A percentile compares a stretch with the other conserved stretches of the same genome.
These are phyloP conservation scores for Suhomyces yuchorum DNA, from an alignment of 1,139 yeast genomes.

Conservation along the genomic window DNA sequence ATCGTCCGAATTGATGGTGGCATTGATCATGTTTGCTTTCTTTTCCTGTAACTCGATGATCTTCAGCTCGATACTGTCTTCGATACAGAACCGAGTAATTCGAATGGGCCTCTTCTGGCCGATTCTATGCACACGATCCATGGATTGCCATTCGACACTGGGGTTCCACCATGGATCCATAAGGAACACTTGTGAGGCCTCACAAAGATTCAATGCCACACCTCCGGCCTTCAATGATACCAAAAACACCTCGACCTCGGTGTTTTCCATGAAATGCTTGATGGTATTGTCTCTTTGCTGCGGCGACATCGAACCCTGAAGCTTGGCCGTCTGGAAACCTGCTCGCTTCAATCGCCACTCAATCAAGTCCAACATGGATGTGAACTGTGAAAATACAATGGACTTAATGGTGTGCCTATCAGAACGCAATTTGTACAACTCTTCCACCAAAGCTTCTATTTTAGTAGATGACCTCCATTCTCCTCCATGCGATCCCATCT, in stretches of 20 bases:
- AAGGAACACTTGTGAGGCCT: slow-evolving; percentile 92
- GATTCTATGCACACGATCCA: slow-evolving; percentile 96
- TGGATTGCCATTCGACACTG: slow-evolving; percentile 96
- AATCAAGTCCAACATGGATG: slow-evolving; percentile 91
- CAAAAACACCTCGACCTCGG: slow-evolving; percentile 86
- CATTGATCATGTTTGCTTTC: slow-evolving; percentile 96
- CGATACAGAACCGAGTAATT: slow-evolving; percentile 88
- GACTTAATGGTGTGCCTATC: slow-evolving; percentile 89
- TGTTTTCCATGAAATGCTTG: slow-evolving; percentile 86
- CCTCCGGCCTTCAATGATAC: slow-evolving; percentile 98
- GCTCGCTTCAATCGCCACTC: slow-evolving; percentile 95
- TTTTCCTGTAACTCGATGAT: slow-evolving; percentile 94
- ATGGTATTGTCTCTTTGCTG: slow-evolving; percentile 90
- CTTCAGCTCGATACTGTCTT: slow-evolving; percentile 94
- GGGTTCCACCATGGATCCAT: slow-evolving; percentile 99
- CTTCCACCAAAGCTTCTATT: slow-evolving; percentile 94
- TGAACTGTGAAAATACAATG: slow-evolving; percentile 94
- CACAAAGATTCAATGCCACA: slow-evolving; percentile 92
- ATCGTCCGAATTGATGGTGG: slow-evolving; percentile 90
- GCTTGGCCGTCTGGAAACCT: slow-evolving; percentile 88
- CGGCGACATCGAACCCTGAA: slow-evolving; percentile 97
- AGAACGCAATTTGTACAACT: slow-evolving; percentile 80
- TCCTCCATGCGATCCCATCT: slow-evolving; percentile 69
- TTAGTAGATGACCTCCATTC: slow-evolving; percentile 93
- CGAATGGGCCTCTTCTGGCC: slow-evolving; percentile 96